These are phyloP conservation scores for Cyamopsis tetragonoloba DNA, from an alignment of 306 rosid species.

Conservation along the genomic window DNA sequence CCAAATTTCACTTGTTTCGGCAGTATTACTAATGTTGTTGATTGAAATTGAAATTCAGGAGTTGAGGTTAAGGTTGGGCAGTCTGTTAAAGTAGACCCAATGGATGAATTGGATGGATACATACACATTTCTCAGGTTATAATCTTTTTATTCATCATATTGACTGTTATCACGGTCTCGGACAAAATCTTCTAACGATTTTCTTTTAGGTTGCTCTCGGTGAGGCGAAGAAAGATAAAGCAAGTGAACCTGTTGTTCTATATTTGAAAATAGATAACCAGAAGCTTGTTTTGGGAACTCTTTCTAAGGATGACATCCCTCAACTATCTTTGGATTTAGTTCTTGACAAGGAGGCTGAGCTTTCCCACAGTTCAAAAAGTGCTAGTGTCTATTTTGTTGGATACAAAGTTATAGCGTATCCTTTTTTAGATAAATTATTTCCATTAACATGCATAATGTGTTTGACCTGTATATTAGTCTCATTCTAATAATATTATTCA, in stretches of 20 bases:
- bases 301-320: slow-evolving; percentile 50
- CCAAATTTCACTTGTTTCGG: no score
- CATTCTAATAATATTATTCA: neutral
- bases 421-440: slow-evolving; percentile 11
- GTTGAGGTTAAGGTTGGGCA: slow-evolving; percentile 81
- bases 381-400: slow-evolving; percentile 64
- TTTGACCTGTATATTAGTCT: no score
- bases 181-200: no score
- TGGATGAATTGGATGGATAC: neutral
- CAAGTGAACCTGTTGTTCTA: slow-evolving; percentile 45
- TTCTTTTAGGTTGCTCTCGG: slow-evolving; percentile 59
- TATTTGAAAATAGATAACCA: slow-evolving; percentile 41
- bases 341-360: slow-evolving; percentile 59
- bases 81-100: slow-evolving; percentile 41
- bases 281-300: slow-evolving; percentile 69
- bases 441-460: neutral
- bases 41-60: slow-evolving; percentile 47
- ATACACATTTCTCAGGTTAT: slow-evolving; percentile 85
- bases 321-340: slow-evolving; percentile 62
- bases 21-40: neutral
- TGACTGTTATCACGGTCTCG: no score
- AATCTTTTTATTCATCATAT: neutral
- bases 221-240: slow-evolving; percentile 48
- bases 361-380: slow-evolving; percentile 63
- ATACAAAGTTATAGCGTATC: slow-evolving; percentile 53